Evolutionary conservation across 306 rosid genomes (phyloP).

Genomic region (Cicer chorassanicum): DNA sequence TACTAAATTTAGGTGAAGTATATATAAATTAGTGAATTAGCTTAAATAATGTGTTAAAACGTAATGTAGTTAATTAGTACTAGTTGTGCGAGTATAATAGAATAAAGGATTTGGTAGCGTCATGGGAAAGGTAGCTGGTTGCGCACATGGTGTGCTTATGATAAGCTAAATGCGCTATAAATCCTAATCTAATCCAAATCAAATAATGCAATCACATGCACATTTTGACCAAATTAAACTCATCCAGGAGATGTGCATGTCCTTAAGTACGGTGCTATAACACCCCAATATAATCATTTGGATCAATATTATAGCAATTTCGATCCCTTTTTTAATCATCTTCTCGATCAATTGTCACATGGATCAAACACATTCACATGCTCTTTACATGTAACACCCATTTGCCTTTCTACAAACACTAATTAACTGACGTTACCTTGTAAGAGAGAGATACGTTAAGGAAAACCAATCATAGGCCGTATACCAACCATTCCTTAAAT

Average conservation of each 20-base stretch:
- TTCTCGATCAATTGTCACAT: neutral
- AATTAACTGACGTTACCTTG: slow-evolving; percentile 1
- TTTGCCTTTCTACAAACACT: slow-evolving; percentile 33
- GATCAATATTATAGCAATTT: neutral
- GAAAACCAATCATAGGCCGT: neutral
- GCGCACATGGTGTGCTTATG: slow-evolving; percentile 51
- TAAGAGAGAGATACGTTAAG: neutral
- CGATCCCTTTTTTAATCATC: slow-evolving; percentile 15
- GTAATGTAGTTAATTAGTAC: no score
- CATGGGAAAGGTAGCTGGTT: slow-evolving; percentile 30
- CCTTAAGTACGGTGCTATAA: slow-evolving; percentile 42
- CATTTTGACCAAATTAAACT: slow-evolving; percentile 39
- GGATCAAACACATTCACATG: slow-evolving; percentile 25
- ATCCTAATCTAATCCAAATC: slow-evolving; percentile 33
- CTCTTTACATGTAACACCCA: neutral
- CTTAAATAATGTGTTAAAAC: no score
- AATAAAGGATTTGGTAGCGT: slow-evolving; percentile 8
- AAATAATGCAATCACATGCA: slow-evolving; percentile 50
- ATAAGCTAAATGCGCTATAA: slow-evolving; percentile 29
- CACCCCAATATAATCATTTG: slow-evolving; percentile 43
- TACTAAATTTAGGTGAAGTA: no score
- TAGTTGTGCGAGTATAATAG: neutral
- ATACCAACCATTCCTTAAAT: neutral
- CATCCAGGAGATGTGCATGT: slow-evolving; percentile 19
- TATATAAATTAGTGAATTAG: no score